A percentile compares a stretch with the other conserved stretches of the same genome.
Conservation (phyloP, 2,329 filamentous ascomycete genomes). For the Pseudogymnoascus sp. region DNA sequence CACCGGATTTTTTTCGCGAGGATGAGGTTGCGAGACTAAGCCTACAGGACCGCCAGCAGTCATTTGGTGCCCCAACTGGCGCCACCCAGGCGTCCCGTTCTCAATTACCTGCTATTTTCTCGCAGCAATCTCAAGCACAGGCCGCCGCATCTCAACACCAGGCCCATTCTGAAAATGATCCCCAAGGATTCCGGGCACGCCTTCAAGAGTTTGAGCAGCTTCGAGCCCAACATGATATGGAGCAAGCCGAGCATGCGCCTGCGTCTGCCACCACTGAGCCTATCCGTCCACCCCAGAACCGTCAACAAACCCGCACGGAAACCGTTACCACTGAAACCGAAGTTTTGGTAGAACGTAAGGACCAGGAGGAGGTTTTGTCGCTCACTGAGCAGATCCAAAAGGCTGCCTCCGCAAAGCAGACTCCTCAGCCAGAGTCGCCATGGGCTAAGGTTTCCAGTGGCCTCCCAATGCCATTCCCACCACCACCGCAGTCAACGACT, state of each 20-base stretch:
- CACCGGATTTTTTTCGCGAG: conserved; percentile 50
- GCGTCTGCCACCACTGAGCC: conserved; percentile 27
- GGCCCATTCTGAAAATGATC: conserved; percentile 45
- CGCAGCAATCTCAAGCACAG: conserved; percentile 21
- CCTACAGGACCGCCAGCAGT: conserved; percentile 29
- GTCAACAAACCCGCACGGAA: conserved; percentile 15
- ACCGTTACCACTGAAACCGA: conserved; percentile 15
- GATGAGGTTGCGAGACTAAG: conserved; percentile 67
- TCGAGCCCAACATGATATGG: conserved; percentile 60
- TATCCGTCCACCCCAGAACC: conserved; percentile 20
- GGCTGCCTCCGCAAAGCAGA: conserved; percentile 52
- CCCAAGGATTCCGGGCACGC: conserved; percentile 51
- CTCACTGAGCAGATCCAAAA: conserved; percentile 80
- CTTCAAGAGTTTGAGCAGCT: conserved; percentile 77
- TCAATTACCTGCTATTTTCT: conserved; percentile 24
- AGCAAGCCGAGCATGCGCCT: conserved; percentile 25
- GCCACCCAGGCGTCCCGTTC: conserved; percentile 20
- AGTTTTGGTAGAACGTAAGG: conserved; percentile 11
- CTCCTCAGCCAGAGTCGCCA: conserved; percentile 39
- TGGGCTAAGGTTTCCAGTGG: conserved; percentile 54
- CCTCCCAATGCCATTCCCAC: conserved; percentile 68
- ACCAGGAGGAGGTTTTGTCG: conserved; percentile 47
- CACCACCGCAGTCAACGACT: conserved; percentile 62
- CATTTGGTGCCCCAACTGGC: conserved; percentile 17
- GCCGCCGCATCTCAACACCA: conserved; percentile 56